phyloP scores from a whole-genome alignment of 257 asterid genomes.

The Solanum virginianum region DNA sequence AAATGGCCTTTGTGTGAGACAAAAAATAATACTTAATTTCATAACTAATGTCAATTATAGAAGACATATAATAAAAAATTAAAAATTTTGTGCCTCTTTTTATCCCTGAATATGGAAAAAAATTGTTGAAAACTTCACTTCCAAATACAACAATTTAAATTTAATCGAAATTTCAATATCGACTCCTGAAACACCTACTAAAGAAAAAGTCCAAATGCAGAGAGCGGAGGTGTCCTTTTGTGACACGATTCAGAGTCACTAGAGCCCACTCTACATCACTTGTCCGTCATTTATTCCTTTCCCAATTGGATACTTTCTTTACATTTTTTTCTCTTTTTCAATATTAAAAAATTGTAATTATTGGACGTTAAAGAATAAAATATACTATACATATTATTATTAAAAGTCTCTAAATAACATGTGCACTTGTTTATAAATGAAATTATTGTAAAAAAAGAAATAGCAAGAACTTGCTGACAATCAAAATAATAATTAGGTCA shows the following conservation, averaged over 20 bases:
- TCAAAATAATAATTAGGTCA: neutral
- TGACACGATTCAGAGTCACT: neutral
- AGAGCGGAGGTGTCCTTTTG: constrained; percentile 19
- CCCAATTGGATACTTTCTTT: neutral
- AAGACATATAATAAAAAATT: no score
- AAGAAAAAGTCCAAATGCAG: neutral
- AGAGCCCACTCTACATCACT: neutral
- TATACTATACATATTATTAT: neutral
- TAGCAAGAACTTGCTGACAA: neutral
- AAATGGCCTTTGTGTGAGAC: no score
- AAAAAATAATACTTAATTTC: no score
- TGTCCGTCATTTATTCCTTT: constrained; percentile 1
- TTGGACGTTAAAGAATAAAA: neutral
- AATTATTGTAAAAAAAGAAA: neutral
- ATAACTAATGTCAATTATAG: no score
- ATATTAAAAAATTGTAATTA: neutral
- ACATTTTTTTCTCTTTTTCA: neutral
- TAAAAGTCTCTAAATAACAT: constrained; percentile 4
- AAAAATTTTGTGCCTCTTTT: neutral
- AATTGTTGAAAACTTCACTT: no score
- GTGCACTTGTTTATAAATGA: neutral
- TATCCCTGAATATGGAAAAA: no score
- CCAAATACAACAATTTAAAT: no score
- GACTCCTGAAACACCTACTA: fast-evolving
- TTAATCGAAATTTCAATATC: no score